phyloP scores from a whole-genome alignment of 257 asterid species.

The Forsythia viridissima region DNA sequence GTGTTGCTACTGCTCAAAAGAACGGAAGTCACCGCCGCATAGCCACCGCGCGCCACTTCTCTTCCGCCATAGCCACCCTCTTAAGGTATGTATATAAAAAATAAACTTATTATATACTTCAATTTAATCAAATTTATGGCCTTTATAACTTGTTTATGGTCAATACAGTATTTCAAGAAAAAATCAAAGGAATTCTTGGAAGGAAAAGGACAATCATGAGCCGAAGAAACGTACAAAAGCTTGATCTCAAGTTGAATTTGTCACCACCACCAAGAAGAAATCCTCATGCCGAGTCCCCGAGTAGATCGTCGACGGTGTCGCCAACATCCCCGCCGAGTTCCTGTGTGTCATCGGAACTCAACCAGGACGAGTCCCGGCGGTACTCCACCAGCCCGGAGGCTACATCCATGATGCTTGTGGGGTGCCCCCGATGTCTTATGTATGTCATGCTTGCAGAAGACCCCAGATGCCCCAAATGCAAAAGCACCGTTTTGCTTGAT shows the following conservation, averaged over 20 bases:
- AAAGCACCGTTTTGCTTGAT: constrained; percentile 50
- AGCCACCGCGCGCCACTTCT: not conserved
- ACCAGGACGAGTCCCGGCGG: constrained; percentile 31
- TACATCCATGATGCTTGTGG: constrained; percentile 43
- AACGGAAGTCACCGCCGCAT: not conserved
- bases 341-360: constrained; percentile 47
- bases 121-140: not conserved
- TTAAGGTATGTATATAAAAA: not conserved
- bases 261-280: constrained; percentile 42
- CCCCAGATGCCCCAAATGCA: constrained; percentile 57
- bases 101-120: not conserved
- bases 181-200: not conserved
- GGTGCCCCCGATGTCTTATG: constrained; percentile 54
- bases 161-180: not conserved
- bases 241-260: constrained; percentile 49
- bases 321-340: constrained; percentile 52
- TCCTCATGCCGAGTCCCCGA: constrained; percentile 32
- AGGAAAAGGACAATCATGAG: constrained; percentile 34
- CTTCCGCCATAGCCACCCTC: not conserved
- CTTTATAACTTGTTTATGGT: not conserved
- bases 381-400: constrained; percentile 42
- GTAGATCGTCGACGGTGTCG: constrained; percentile 34
- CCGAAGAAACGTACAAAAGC: constrained; percentile 43
- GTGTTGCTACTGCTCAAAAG: not conserved
- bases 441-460: constrained; percentile 52